Evolutionary conservation across 805 yeast genomes (phyloP).

Genomic region (Yamadazyma phyllophila): DNA sequence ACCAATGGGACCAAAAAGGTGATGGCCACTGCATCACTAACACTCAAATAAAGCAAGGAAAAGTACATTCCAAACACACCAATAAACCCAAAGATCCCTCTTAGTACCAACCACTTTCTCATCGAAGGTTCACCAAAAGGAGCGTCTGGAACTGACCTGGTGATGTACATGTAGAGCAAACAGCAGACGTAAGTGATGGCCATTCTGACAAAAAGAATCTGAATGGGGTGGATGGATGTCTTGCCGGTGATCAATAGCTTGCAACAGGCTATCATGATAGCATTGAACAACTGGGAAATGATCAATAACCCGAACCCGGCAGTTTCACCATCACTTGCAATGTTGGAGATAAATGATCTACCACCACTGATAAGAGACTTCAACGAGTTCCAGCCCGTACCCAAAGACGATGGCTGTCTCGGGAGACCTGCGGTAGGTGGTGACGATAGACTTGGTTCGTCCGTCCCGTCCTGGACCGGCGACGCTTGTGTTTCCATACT

Average conservation of each 20-base stretch:
- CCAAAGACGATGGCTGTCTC: no score
- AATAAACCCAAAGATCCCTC: constrained; percentile 73
- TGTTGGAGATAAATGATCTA: not conserved
- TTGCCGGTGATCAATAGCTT: constrained; percentile 69
- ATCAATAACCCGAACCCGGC: constrained; percentile 58
- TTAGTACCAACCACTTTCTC: constrained; percentile 49
- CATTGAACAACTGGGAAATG: constrained; percentile 68
- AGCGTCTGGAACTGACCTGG: constrained; percentile 51
- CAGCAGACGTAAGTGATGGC: constrained; percentile 62
- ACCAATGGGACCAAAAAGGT: constrained; percentile 76
- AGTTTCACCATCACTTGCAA: not conserved
- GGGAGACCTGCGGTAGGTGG: not conserved
- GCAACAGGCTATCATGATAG: constrained; percentile 73
- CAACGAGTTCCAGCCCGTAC: no score
- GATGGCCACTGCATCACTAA: constrained; percentile 80
- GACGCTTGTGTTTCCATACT: no score
- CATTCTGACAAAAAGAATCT: constrained; percentile 79
- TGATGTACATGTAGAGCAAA: constrained; percentile 49
- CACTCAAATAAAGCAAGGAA: constrained; percentile 67
- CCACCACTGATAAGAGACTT: no score
- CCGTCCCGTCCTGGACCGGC: not conserved
- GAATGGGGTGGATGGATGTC: constrained; percentile 70
- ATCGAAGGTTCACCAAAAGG: constrained; percentile 68
- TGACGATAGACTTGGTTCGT: constrained; percentile 2
- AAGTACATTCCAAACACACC: constrained; percentile 81